Base-by-base conservation (phyloP, 1,139 yeast genomes). In the Magnusiomyces fungicola region DNA sequence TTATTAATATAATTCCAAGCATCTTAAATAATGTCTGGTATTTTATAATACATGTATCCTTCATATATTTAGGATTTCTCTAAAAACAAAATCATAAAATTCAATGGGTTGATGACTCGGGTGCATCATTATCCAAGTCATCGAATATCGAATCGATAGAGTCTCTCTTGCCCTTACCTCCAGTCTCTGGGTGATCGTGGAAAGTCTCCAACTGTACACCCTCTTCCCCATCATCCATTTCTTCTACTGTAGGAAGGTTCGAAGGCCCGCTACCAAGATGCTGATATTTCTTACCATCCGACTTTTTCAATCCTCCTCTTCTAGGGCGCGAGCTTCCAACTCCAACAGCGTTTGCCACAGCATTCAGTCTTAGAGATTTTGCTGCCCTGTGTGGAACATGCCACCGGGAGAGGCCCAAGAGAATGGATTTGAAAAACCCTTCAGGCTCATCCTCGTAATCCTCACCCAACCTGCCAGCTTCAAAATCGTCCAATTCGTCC, bases 341-440 rank as follows among this genome's bases (percentile, higher is more conserved):
- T 2, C 36, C 45, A 21, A 7, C n/a, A 19, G 22, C 16, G 42
- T 39, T 25, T 9, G 25, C 25, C 32, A 14, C 5, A 3, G 24
- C 32, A 22, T 39, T 21, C 7, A 39, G 32, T n/a, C 22, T 24
- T 14, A 39, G 32, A 25, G 36, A 25, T 39, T 27, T 29, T 25
- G 22, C 23, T 18, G 27, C 50, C 34, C 12, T 32, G 14, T 37
- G 40, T 44, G 34, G 41, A 18, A 16, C 37, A 27, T 50, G 45
- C 53, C 53, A 50, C 32, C 53, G 12, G 12, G 53, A 45, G 14
- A 50, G 19, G n/a, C 53, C 53, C 3, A 51, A 30, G 9, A 50
- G 43, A 3, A 50, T 29, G 12, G 50, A 40, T 24, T 27, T 18
- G 5, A 50, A 40, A 24, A 50, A 44, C 12, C 50, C 50, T 9